Conservation (phyloP, 169 alveolate genomes). For the Plasmodium yoelii region DNA sequence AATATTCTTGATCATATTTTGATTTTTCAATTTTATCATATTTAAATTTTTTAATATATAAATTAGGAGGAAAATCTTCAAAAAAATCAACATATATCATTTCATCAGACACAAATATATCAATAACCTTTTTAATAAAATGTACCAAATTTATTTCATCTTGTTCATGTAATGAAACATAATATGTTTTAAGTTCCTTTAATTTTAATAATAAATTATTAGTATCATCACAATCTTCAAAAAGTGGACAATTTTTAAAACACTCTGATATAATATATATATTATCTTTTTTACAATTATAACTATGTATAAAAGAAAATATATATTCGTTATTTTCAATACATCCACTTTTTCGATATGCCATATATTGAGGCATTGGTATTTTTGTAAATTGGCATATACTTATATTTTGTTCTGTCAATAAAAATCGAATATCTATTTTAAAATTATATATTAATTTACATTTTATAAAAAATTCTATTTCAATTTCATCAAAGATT, state of each 20-base stretch:
- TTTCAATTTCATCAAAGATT: slow-evolving; percentile 71
- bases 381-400: slow-evolving; percentile 84
- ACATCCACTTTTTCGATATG: slow-evolving; percentile 82
- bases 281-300: slow-evolving; percentile 77
- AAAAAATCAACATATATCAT: slow-evolving; percentile 8
- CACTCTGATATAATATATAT: slow-evolving; percentile 78
- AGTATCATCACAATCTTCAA: slow-evolving; percentile 37
- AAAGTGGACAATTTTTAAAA: slow-evolving; percentile 43
- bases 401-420: slow-evolving; percentile 84
- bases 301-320: slow-evolving; percentile 80
- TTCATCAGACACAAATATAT: slow-evolving; percentile 47
- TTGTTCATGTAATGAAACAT: slow-evolving; percentile 42
- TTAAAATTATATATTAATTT: slow-evolving; percentile 35
- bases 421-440: slow-evolving; percentile 81
- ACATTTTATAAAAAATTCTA: slow-evolving; percentile 46
- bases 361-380: slow-evolving; percentile 88
- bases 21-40: not conserved
- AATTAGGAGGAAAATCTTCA: slow-evolving; percentile 46
- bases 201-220: slow-evolving; percentile 33
- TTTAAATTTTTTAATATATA: slow-evolving; percentile 40
- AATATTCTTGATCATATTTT: not conserved
- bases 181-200: slow-evolving; percentile 15
- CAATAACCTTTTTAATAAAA: slow-evolving; percentile 15
- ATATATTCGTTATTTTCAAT: slow-evolving; percentile 80
- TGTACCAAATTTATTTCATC: slow-evolving; percentile 37